Evolutionary conservation across 176 grass and related monocot species (phyloP).

Genomic region (Hordeum marinum): DNA sequence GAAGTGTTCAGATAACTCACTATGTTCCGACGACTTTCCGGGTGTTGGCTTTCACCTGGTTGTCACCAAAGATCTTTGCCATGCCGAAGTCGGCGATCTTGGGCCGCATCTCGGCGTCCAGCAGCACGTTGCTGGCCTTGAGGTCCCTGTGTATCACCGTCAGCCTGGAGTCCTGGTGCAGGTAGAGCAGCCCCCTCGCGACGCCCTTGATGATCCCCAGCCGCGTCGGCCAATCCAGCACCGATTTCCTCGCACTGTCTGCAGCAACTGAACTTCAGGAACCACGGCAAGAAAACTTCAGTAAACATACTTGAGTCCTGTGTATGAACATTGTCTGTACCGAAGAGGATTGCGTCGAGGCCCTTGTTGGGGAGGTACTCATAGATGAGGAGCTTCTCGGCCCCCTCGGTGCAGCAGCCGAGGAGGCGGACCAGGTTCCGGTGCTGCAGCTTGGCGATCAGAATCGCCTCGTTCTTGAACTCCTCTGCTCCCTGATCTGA

Average conservation of each 20-base stretch:
- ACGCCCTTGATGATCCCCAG: conserved; percentile 47
- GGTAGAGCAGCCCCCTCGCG: conserved; percentile 58
- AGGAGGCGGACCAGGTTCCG: conserved; percentile 46
- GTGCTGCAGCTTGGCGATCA: conserved; percentile 37
- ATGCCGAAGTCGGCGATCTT: conserved; percentile 71
- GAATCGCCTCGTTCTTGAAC: conserved; percentile 26
- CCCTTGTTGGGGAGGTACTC: conserved; percentile 45
- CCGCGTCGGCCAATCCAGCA: conserved; percentile 40
- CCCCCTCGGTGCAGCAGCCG: conserved; percentile 38
- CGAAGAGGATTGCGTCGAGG: conserved; percentile 36
- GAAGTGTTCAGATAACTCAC: conserved; percentile 15
- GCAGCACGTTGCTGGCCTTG: conserved; percentile 52
- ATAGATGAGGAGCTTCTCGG: conserved; percentile 47
- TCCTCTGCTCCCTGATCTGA: conserved; percentile 48
- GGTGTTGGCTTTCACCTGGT: conserved; percentile 55
- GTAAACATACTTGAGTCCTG: not conserved
- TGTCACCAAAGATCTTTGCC: conserved; percentile 65
- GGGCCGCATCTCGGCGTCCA: conserved; percentile 48
- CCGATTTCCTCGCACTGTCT: conserved; percentile 29
- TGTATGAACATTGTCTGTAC: not conserved
- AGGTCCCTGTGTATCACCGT: conserved; percentile 65
- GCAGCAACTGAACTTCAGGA: not conserved
- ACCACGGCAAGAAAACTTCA: not conserved
- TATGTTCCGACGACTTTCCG: conserved; percentile 59
- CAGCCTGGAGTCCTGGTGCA: conserved; percentile 60